Evolutionary conservation across 2,329 filamentous ascomycete genomes (phyloP).

Genomic region (Fusarium haematococcum): DNA sequence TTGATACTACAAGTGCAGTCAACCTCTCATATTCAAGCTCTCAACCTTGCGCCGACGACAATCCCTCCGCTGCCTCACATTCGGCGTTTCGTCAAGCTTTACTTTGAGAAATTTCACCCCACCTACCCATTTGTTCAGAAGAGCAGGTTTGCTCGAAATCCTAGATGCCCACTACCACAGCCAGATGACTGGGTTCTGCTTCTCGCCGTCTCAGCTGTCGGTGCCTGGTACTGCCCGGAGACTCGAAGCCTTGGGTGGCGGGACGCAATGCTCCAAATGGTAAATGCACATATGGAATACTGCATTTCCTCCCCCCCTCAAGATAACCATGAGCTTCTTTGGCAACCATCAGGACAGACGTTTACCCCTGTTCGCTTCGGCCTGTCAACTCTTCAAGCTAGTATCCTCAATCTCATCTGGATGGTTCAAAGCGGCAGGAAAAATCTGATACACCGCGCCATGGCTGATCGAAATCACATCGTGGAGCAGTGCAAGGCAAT

Average conservation of each 20-base stretch:
- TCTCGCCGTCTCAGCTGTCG: background rate
- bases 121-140: constrained; percentile 28
- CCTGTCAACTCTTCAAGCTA: background rate
- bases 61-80: constrained; percentile 20
- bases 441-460: background rate
- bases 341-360: background rate
- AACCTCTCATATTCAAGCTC: background rate
- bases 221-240: background rate
- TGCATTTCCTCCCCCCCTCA: background rate
- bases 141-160: background rate
- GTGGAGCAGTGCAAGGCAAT: background rate
- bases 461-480: background rate
- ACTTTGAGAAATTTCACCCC: constrained; percentile 29
- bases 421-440: background rate
- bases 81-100: constrained; percentile 17
- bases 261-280: background rate
- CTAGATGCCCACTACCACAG: background rate
- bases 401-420: background rate
- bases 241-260: background rate
- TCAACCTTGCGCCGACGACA: background rate
- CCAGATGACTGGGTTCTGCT: background rate
- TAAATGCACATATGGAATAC: background rate
- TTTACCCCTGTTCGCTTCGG: background rate
- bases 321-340: background rate
- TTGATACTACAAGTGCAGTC: background rate